These are phyloP conservation scores for Thuja plicata DNA, from an alignment of 83 land plant species.

Conservation along the genomic window DNA sequence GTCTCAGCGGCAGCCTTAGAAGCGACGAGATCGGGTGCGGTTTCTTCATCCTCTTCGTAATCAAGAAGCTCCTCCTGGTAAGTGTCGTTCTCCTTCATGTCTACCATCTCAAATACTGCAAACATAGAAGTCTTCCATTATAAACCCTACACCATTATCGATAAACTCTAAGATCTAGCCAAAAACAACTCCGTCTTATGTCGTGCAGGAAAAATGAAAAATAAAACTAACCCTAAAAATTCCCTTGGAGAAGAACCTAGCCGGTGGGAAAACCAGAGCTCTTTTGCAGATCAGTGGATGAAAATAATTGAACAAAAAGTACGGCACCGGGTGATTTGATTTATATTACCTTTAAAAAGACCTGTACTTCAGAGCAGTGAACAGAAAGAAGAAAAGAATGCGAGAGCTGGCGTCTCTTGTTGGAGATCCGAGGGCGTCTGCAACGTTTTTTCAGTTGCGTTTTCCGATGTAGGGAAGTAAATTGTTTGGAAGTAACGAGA, in stretches of 20 bases:
- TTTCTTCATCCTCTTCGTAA: slow-evolving; percentile 96
- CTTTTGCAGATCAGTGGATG: background rate
- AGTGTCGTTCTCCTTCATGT: slow-evolving; percentile 73
- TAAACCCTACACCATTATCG: background rate
- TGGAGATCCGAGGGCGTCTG: too few relatives aligned
- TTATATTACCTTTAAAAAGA: background rate
- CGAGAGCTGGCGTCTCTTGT: background rate
- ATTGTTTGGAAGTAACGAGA: too few relatives aligned
- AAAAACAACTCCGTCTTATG: background rate
- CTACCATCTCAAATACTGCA: slow-evolving; percentile 55
- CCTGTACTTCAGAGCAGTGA: background rate
- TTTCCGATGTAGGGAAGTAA: too few relatives aligned
- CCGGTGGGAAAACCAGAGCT: background rate
- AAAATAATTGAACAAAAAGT: background rate
- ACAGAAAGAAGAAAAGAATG: background rate
- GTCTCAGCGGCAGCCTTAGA: slow-evolving; percentile 77
- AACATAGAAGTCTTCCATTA: background rate
- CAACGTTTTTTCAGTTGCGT: too few relatives aligned
- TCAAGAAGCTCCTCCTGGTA: slow-evolving; percentile 98
- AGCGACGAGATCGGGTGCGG: slow-evolving; percentile 72
- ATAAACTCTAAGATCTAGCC: background rate
- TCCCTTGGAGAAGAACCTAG: too few relatives aligned
- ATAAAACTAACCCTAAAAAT: background rate
- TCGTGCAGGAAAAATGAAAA: background rate
- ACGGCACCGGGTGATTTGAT: background rate